Evolutionary conservation across 164 flowering plant species (phyloP).

Genomic region (Annona cherimola): DNA sequence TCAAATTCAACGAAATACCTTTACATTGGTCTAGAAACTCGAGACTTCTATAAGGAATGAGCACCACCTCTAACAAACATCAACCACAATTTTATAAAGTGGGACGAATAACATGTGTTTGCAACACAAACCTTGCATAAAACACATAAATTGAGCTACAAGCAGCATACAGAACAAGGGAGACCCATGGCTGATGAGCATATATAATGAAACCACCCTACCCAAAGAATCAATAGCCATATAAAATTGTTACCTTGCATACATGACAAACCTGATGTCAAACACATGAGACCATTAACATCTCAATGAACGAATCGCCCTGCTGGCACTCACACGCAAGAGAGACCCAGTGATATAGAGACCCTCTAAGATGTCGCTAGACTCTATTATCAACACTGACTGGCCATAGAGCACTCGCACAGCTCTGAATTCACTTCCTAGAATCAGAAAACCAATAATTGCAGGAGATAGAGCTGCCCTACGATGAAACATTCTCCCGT

Average conservation of each 20-base stretch:
- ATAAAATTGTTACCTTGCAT: background rate
- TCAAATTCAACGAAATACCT: background rate
- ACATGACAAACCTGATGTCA: no score
- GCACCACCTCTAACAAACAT: background rate
- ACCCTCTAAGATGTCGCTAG: no score
- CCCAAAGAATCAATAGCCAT: background rate
- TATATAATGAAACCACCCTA: background rate
- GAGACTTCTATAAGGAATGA: no score
- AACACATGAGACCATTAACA: no score
- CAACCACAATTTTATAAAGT: background rate
- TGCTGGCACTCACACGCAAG: background rate
- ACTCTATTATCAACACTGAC: no score
- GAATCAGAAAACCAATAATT: background rate
- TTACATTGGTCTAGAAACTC: no score
- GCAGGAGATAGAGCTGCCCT: background rate
- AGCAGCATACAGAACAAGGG: no score
- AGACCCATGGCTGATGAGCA: background rate
- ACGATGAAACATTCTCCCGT: background rate
- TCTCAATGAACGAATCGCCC: background rate
- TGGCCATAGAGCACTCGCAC: background rate
- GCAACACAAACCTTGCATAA: background rate
- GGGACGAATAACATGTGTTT: background rate
- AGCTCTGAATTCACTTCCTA: background rate
- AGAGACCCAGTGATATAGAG: background rate
- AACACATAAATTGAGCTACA: background rate